These are phyloP conservation scores for Dictyostelium firmibasis DNA, from an alignment of 78 protist genomes.

Conservation along the genomic window DNA sequence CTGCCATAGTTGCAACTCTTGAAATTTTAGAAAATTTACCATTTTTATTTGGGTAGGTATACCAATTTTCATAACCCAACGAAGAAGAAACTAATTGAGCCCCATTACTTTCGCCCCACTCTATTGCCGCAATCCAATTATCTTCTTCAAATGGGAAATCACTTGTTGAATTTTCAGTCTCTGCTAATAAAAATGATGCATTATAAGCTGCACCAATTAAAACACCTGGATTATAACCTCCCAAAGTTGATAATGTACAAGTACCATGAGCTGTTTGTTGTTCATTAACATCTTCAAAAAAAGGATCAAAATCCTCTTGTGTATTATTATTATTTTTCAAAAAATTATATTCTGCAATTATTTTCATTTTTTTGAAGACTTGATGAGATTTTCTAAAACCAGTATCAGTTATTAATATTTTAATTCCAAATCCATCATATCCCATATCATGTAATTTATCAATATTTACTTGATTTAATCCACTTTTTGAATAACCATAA, in stretches of 20 bases:
- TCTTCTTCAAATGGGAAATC: conserved; percentile 43
- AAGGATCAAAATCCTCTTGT: not conserved
- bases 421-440: conserved; percentile 40
- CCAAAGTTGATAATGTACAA: conserved; percentile 55
- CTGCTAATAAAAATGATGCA: conserved; percentile 60
- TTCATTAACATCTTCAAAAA: not conserved
- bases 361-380: conserved; percentile 22
- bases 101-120: conserved; percentile 71
- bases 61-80: conserved; percentile 29
- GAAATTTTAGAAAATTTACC: conserved; percentile 2
- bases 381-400: conserved; percentile 61
- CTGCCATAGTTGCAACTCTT: conserved; percentile 41
- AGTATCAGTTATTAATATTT: conserved; percentile 56
- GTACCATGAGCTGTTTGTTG: conserved; percentile 75
- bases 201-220: conserved; percentile 68
- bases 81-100: conserved; percentile 27
- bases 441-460: not conserved
- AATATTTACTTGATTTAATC: not conserved
- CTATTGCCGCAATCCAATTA: conserved; percentile 43
- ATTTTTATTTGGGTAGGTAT: conserved; percentile 4
- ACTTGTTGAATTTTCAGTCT: conserved; percentile 24
- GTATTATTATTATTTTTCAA: not conserved
- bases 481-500: conserved; percentile 6
- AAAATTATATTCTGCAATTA: conserved; percentile 48
- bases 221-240: conserved; percentile 36